phyloP scores from a whole-genome alignment of 768 basidiomycete genomes.

The Russula virescens region DNA sequence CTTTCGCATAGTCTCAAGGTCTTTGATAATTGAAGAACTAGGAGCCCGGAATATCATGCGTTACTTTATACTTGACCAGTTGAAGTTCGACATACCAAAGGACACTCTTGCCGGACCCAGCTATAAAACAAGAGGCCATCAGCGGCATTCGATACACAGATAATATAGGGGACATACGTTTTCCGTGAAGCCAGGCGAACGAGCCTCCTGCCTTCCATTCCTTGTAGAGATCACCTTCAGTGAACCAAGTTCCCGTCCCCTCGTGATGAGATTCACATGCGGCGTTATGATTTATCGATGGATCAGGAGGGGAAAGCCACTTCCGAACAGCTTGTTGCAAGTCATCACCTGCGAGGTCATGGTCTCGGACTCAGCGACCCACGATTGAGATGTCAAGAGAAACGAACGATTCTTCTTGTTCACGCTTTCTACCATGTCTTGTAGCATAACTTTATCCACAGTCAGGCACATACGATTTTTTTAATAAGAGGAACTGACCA shows the following conservation, averaged over 20 bases:
- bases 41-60: too few species aligned
- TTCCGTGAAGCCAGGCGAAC: background rate
- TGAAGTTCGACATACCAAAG: background rate
- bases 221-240: background rate
- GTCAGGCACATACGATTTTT: background rate
- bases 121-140: background rate
- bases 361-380: background rate
- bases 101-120: conserved; percentile 4
- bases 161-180: background rate
- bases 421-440: background rate
- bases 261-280: background rate
- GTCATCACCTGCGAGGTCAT: background rate
- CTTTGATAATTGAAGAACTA: too few species aligned
- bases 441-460: background rate
- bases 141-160: background rate
- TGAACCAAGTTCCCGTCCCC: background rate
- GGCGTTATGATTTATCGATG: conserved; percentile 1
- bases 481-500: background rate
- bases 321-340: background rate
- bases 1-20: too few species aligned
- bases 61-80: background rate
- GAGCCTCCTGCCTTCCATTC: conserved; percentile 4
- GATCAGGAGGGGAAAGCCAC: conserved; percentile 12
- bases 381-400: background rate
- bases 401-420: conserved; percentile 11